Conservation (phyloP, 2,329 filamentous ascomycete genomes). For the Stromatinia cepivora region DNA sequence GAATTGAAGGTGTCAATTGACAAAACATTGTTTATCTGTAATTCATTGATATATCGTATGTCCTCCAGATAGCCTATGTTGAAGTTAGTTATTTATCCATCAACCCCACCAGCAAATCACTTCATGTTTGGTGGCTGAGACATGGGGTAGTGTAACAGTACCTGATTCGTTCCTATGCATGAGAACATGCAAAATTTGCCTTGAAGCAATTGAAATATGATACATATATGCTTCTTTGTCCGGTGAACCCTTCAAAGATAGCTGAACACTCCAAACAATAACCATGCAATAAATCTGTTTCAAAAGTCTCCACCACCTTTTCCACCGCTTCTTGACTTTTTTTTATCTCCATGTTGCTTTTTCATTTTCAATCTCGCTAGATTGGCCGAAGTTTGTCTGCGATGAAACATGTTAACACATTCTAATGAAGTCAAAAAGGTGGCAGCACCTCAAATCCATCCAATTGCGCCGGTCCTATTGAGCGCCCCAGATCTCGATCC, state of each 20-base stretch:
- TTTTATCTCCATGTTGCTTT: slow-evolving; percentile 41
- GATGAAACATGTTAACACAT: slow-evolving; percentile 22
- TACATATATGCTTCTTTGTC: background rate
- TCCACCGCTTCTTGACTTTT: slow-evolving; percentile 32
- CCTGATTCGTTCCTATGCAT: background rate
- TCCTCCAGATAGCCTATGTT: background rate
- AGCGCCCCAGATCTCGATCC: background rate
- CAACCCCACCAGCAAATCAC: background rate
- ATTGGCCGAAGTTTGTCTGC: slow-evolving; percentile 40
- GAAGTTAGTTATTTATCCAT: background rate
- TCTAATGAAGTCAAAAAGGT: background rate
- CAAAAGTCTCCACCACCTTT: slow-evolving; percentile 10
- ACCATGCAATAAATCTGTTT: background rate
- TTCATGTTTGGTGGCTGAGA: slow-evolving; percentile 8
- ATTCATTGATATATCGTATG: background rate
- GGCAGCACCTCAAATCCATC: background rate
- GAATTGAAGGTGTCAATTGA: background rate
- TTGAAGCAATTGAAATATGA: background rate
- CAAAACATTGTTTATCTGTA: background rate
- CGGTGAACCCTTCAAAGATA: background rate
- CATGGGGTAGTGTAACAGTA: slow-evolving; percentile 1
- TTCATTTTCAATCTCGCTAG: slow-evolving; percentile 37
- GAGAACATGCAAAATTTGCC: background rate
- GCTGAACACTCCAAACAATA: background rate
- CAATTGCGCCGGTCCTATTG: background rate